Percentiles rank a stretch among this genome's conserved stretches.
phyloP scores from a whole-genome alignment of 805 yeast genomes.

The Wickerhamomyces ciferrii region DNA sequence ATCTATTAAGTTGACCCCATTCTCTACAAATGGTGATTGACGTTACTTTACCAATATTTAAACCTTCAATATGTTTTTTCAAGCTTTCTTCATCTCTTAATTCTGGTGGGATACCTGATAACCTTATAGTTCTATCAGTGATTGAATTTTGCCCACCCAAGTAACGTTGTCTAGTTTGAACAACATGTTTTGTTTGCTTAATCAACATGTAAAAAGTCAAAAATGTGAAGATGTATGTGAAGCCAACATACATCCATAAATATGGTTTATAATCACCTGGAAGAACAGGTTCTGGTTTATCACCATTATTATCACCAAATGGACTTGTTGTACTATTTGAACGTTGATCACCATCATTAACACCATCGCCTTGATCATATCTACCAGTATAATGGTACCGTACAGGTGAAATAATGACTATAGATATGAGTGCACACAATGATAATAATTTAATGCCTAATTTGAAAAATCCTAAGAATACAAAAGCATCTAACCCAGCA shows the following conservation, averaged over 20 bases:
- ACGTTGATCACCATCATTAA: background rate
- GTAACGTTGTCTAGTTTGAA: slow-evolving; percentile 71
- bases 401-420: slow-evolving; percentile 76
- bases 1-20: slow-evolving; percentile 69
- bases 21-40: slow-evolving; percentile 78
- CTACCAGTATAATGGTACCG: slow-evolving; percentile 79
- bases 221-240: slow-evolving; percentile 81
- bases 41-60: slow-evolving; percentile 77
- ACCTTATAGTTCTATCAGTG: slow-evolving; percentile 84
- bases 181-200: slow-evolving; percentile 68
- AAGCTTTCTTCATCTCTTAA: slow-evolving; percentile 68
- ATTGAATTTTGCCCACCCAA: slow-evolving; percentile 83
- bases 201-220: slow-evolving; percentile 55
- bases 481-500: slow-evolving; percentile 94
- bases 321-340: background rate
- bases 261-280: slow-evolving; percentile 47
- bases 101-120: slow-evolving; percentile 85
- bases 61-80: slow-evolving; percentile 66
- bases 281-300: slow-evolving; percentile 18
- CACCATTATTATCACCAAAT: slow-evolving; percentile 13
- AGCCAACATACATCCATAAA: slow-evolving; percentile 81
- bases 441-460: slow-evolving; percentile 73
- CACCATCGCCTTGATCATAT: slow-evolving; percentile 54
- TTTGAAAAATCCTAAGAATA: slow-evolving; percentile 84
- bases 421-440: slow-evolving; percentile 63